These are phyloP conservation scores for Exidia glandulosa DNA, from an alignment of 768 basidiomycete species.

Conservation along the genomic window DNA sequence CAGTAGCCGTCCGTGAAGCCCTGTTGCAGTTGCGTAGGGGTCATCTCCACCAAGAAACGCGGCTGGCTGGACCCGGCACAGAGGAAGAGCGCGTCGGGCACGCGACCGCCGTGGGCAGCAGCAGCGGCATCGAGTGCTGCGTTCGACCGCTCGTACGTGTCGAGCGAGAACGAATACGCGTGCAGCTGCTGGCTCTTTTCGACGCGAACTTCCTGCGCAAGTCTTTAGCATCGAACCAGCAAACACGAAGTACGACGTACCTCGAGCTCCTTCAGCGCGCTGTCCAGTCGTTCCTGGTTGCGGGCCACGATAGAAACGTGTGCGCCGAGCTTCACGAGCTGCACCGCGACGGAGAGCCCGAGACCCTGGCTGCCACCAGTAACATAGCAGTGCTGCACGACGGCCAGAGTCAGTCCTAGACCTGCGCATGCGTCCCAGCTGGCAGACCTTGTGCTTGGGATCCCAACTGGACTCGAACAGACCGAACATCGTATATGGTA, in stretches of 20 bases:
- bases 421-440: background rate
- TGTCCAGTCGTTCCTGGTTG: conserved; percentile 49
- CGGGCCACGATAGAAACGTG: conserved; percentile 81
- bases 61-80: conserved; percentile 71
- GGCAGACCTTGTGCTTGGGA: conserved; percentile 31
- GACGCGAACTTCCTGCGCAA: conserved; percentile 10
- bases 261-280: conserved; percentile 52
- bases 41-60: conserved; percentile 65
- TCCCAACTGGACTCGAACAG: conserved; percentile 25
- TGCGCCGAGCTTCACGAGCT: conserved; percentile 59
- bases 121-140: conserved; percentile 55
- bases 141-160: conserved; percentile 37
- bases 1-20: conserved; percentile 48
- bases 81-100: conserved; percentile 66
- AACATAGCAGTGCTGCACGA: conserved; percentile 64
- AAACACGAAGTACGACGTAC: conserved; percentile 26
- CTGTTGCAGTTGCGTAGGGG: conserved; percentile 40
- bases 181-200: conserved; percentile 23
- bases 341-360: conserved; percentile 59
- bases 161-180: conserved; percentile 56
- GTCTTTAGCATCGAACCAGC: background rate
- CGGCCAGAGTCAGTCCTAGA: background rate
- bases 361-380: conserved; percentile 79
- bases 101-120: conserved; percentile 37
- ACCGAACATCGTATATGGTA: background rate